These are phyloP conservation scores for Fennellomyces sp. DNA, from an alignment of 371 early-diverging fungal species.

Conservation along the genomic window DNA sequence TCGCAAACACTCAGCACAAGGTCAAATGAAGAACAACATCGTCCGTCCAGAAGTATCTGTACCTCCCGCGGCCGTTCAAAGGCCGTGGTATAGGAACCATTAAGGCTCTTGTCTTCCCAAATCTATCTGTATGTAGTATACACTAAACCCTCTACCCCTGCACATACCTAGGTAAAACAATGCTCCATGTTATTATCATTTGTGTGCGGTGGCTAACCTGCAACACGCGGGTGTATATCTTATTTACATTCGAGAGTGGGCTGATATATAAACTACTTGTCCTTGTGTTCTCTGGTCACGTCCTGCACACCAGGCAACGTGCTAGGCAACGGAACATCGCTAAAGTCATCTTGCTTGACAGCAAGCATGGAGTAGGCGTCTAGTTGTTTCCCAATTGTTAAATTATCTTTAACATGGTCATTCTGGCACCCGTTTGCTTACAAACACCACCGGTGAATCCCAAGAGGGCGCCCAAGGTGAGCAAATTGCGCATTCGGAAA, in stretches of 20 bases:
- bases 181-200: background rate
- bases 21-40: background rate
- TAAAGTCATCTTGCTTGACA: conserved; percentile 65
- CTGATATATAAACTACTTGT: too few species aligned
- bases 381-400: conserved; percentile 9
- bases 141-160: background rate
- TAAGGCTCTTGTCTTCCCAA: too few species aligned
- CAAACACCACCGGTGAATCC: conserved; percentile 59
- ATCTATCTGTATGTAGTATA: too few species aligned
- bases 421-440: conserved; percentile 25
- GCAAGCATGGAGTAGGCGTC: conserved; percentile 59
- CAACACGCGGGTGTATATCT: background rate
- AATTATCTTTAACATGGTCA: background rate
- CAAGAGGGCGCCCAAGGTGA: conserved; percentile 48
- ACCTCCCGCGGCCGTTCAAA: conserved; percentile 7
- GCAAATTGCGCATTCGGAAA: conserved; percentile 44
- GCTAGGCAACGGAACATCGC: conserved; percentile 55
- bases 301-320: conserved; percentile 37
- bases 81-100: background rate
- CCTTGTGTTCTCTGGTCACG: conserved; percentile 26
- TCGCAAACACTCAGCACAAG: conserved; percentile 3
- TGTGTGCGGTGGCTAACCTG: background rate
- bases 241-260: conserved; percentile 1
- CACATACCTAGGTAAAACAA: too few species aligned
- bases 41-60: conserved; percentile 1